Base-by-base conservation (phyloP, 176 grass and related monocot species). In the Oryza officinalis region DNA sequence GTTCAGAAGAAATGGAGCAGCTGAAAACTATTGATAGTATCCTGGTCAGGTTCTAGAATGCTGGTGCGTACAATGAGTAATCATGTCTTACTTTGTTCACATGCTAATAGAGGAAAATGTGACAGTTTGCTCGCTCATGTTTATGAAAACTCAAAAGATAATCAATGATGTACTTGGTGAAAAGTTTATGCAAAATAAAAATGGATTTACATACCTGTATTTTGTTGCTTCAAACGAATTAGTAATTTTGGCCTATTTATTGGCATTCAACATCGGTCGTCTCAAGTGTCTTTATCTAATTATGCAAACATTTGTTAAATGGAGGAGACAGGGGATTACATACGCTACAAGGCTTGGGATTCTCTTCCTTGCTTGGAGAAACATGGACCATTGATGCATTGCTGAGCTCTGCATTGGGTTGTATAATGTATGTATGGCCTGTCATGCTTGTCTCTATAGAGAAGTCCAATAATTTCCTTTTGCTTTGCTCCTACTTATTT, bases 11-110 rank as follows among this genome's bases (percentile, higher is more conserved):
- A 85, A 89, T 90, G 80, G 76, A 88, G 77, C 85, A 87, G 68
- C 85, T 98, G 47, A 98, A 98, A 83, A 71, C 44, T 79, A 90
- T 95, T 72, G 87, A 90, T 76, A 90, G 91, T 84, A 88, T 91
- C 54, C 77, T 98, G 69, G 74, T 98, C 50, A 86, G 80, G 65
- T 89, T 95, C 69, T 98, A 90, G 86, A 63, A 87, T 68, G 46
- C 14, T 73, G 52, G 65, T 85, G 64, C 13, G 77, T 71, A 69
- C 26, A 14, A 50, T 41, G 47, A 27, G 63, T 50, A 70, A 63
- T 17, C 0, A 1, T 67, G 8, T 18, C 59, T 85, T 63, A 47
- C 15, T 50, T 81, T 81, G 14, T 73, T 72, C 13, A 71, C 30
- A 50, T 63, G 28, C 17, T 67, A 45, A 67, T 25, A 40, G 23